These are phyloP conservation scores for Letharia columbiana DNA, from an alignment of 495 filamentous ascomycete species.

Conservation along the genomic window DNA sequence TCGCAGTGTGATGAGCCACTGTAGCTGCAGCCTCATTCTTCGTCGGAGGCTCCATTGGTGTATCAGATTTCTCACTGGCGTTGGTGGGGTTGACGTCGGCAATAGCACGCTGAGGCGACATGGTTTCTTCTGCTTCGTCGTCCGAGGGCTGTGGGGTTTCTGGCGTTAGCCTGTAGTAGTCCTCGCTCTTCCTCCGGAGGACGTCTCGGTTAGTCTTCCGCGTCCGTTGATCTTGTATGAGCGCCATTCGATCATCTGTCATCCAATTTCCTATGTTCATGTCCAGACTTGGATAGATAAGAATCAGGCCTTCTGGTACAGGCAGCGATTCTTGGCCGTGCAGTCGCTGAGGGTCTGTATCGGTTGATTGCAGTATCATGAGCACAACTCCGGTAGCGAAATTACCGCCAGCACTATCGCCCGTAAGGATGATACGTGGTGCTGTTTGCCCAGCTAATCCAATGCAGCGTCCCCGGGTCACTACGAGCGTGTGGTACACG, in stretches of 20 bases:
- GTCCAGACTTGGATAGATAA: conserved; percentile 85
- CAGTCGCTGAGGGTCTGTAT: conserved; percentile 47
- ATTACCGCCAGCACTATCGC: conserved; percentile 90
- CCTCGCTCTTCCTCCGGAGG: conserved; percentile 66
- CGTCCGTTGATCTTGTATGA: conserved; percentile 76
- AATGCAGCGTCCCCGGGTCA: conserved; percentile 67
- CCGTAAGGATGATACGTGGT: conserved; percentile 73
- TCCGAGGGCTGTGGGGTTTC: conserved; percentile 61
- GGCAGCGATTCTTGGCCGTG: conserved; percentile 57
- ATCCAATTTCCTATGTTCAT: conserved; percentile 99
- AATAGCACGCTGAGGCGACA: conserved; percentile 20
- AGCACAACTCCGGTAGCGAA: conserved; percentile 72
- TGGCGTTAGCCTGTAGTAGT: conserved; percentile 53
- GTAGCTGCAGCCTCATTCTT: conserved; percentile 26
- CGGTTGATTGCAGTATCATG: conserved; percentile 74
- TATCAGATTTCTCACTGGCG: conserved; percentile 8
- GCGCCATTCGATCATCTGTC: conserved; percentile 91
- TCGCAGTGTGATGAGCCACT: conserved; percentile 28
- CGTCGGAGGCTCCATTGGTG: conserved; percentile 21
- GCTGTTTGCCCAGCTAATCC: conserved; percentile 64
- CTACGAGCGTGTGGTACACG: conserved; percentile 74
- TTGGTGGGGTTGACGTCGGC: conserved; percentile 7
- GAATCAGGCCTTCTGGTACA: conserved; percentile 67
- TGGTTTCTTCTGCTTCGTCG: conserved; percentile 43
- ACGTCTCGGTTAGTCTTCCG: conserved; percentile 70